These are phyloP conservation scores for Elongisporangium prolatum DNA, from an alignment of 352 stramenopile species.

Conservation along the genomic window DNA sequence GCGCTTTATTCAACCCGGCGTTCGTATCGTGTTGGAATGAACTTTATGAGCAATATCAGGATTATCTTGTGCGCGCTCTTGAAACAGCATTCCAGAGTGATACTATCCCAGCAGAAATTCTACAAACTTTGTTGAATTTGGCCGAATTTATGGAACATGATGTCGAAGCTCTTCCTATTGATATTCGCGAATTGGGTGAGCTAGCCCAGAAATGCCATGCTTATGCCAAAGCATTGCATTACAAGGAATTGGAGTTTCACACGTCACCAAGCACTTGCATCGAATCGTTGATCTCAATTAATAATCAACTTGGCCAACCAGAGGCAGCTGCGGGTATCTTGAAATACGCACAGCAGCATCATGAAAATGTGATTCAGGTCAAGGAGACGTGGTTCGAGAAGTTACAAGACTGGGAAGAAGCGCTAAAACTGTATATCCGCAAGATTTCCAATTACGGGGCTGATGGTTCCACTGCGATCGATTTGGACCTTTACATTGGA, in stretches of 20 bases:
- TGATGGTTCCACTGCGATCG: constrained; percentile 17
- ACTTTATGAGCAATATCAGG: constrained; percentile 91
- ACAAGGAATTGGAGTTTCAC: constrained; percentile 97
- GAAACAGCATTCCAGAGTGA: constrained; percentile 93
- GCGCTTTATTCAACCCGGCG: constrained; percentile 96
- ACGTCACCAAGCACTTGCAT: constrained; percentile 92
- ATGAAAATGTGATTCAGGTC: constrained; percentile 81
- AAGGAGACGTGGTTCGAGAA: constrained; percentile 98
- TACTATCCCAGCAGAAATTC: constrained; percentile 93
- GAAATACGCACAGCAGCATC: constrained; percentile 87
- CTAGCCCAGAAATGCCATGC: constrained; percentile 95
- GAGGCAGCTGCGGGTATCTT: constrained; percentile 97
- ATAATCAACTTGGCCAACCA: constrained; percentile 96
- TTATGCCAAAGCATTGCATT: constrained; percentile 95
- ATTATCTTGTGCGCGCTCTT: constrained; percentile 91
- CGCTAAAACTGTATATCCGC: constrained; percentile 91
- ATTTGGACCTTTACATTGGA: constrained; percentile 93
- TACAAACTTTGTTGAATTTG: constrained; percentile 96
- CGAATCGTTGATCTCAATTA: constrained; percentile 98
- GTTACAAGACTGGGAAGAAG: constrained; percentile 96
- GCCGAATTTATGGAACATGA: constrained; percentile 99
- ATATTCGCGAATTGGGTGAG: constrained; percentile 94
- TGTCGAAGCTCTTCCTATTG: constrained; percentile 94
- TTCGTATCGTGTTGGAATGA: constrained; percentile 99
- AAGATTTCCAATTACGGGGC: constrained; percentile 47